These are phyloP conservation scores for Saccharomycopsis oosterbeekiorum DNA, from an alignment of 805 yeast genomes.

Conservation along the genomic window DNA sequence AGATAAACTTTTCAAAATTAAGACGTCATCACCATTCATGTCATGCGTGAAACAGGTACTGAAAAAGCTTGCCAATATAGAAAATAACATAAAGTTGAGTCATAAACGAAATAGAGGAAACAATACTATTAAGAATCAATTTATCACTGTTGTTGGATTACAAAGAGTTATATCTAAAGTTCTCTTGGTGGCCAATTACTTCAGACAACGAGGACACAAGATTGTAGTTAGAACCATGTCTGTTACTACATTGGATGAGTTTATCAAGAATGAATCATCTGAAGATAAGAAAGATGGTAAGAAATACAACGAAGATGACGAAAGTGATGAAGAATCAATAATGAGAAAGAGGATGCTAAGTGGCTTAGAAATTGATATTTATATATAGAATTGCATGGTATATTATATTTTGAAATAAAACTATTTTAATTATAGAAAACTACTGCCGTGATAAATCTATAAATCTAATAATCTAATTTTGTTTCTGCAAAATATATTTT, in stretches of 20 bases:
- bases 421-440: too few relatives aligned
- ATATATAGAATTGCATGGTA: not conserved
- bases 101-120: slow-evolving; percentile 26
- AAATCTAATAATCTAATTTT: not conserved
- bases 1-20: slow-evolving; percentile 45
- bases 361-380: slow-evolving; percentile 11
- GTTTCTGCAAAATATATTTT: not conserved
- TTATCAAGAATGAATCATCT: slow-evolving; percentile 19
- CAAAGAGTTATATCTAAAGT: slow-evolving; percentile 63
- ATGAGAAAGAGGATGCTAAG: slow-evolving; percentile 4
- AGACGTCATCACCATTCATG: slow-evolving; percentile 59
- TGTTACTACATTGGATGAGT: slow-evolving; percentile 65
- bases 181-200: slow-evolving; percentile 51
- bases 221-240: slow-evolving; percentile 58
- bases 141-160: slow-evolving; percentile 59
- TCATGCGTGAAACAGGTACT: slow-evolving; percentile 60
- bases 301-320: not conserved
- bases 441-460: not conserved
- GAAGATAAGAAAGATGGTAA: not conserved
- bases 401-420: too few relatives aligned
- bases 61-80: slow-evolving; percentile 32
- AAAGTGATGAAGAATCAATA: slow-evolving; percentile 8
- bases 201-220: slow-evolving; percentile 39
- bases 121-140: slow-evolving; percentile 25
- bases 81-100: slow-evolving; percentile 30